Evolutionary conservation across 208 protist genomes (phyloP).

Genomic region (Trypanosoma scelopori): DNA sequence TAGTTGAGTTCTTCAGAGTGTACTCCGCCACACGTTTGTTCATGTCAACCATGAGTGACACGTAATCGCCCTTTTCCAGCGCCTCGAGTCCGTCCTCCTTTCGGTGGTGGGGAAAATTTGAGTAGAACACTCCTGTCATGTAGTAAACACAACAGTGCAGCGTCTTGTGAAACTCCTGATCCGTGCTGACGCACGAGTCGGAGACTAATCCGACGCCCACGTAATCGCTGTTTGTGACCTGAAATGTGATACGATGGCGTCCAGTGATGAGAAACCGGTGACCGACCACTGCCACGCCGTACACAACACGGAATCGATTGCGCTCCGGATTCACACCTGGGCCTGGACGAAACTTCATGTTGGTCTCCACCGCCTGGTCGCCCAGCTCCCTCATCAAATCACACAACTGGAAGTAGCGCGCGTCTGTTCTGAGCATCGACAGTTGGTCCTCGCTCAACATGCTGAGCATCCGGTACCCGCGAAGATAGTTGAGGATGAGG

Average conservation of each 20-base stretch:
- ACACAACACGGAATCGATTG: slow-evolving; percentile 78
- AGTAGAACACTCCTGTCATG: slow-evolving; percentile 92
- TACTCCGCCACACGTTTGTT: slow-evolving; percentile 81
- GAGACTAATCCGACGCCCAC: slow-evolving; percentile 89
- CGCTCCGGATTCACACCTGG: slow-evolving; percentile 78
- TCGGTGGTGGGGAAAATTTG: slow-evolving; percentile 84
- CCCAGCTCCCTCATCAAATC: slow-evolving; percentile 53
- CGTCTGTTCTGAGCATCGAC: slow-evolving; percentile 66
- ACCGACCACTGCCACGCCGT: slow-evolving; percentile 77
- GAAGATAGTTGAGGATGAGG: slow-evolving; percentile 79
- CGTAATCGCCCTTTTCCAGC: slow-evolving; percentile 69
- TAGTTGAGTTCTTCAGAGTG: slow-evolving; percentile 68
- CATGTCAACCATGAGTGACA: slow-evolving; percentile 81
- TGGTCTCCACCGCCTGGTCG: slow-evolving; percentile 28
- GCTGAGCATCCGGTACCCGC: slow-evolving; percentile 74
- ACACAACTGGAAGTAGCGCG: slow-evolving; percentile 70
- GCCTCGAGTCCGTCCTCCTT: slow-evolving; percentile 86
- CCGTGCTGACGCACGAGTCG: slow-evolving; percentile 66
- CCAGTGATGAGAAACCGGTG: slow-evolving; percentile 77
- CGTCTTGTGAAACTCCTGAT: slow-evolving; percentile 90
- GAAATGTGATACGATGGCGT: slow-evolving; percentile 77
- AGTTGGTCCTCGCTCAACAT: slow-evolving; percentile 67
- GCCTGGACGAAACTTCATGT: slow-evolving; percentile 47
- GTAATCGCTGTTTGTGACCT: slow-evolving; percentile 77
- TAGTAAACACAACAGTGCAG: slow-evolving; percentile 90